These are phyloP conservation scores for Fomitopsis palustris DNA, from an alignment of 1,284 basidiomycete genomes.

Conservation along the genomic window DNA sequence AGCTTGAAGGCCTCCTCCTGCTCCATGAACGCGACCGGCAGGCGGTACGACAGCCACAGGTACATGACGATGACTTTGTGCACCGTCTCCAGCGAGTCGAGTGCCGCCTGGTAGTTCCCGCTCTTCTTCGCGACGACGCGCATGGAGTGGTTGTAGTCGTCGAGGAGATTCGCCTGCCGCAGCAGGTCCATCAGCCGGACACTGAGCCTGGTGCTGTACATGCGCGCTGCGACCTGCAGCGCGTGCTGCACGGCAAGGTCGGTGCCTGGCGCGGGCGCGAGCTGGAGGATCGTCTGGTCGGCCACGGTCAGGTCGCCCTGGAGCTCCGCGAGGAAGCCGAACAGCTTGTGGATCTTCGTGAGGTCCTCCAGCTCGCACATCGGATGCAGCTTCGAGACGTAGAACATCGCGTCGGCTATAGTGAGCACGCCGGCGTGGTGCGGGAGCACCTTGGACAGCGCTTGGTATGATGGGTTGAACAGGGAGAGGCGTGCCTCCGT, in stretches of 20 bases:
- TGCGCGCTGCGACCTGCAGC: slow-evolving; percentile 21
- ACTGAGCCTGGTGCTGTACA: slow-evolving; percentile 17
- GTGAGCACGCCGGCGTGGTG: slow-evolving; percentile 13
- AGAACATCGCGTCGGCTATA: slow-evolving; percentile 22
- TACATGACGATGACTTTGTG: slow-evolving; percentile 86
- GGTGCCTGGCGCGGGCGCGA: slow-evolving; percentile 24
- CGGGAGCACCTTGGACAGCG: slow-evolving; percentile 38
- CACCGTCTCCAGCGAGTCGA: slow-evolving; percentile 64
- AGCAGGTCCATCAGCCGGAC: slow-evolving; percentile 26
- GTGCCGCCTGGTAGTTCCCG: neutral
- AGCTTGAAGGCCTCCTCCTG: slow-evolving; percentile 46
- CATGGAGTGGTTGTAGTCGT: neutral
- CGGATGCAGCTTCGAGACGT: slow-evolving; percentile 26
- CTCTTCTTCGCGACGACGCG: neutral
- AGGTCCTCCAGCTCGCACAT: slow-evolving; percentile 19
- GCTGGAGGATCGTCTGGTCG: slow-evolving; percentile 23
- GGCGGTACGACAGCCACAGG: slow-evolving; percentile 85
- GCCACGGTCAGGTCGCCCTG: slow-evolving; percentile 21
- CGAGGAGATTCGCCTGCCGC: slow-evolving; percentile 7
- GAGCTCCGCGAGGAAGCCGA: slow-evolving; percentile 24
- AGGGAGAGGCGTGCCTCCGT: slow-evolving; percentile 31
- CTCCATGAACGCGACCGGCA: slow-evolving; percentile 70
- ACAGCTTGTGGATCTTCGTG: slow-evolving; percentile 4
- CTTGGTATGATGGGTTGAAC: slow-evolving; percentile 18
- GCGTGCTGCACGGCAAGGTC: slow-evolving; percentile 21